A percentile compares a stretch with the other conserved stretches of the same genome.
Evolutionary conservation across 768 basidiomycete species (phyloP).

Genomic region (Boletellus ananas): DNA sequence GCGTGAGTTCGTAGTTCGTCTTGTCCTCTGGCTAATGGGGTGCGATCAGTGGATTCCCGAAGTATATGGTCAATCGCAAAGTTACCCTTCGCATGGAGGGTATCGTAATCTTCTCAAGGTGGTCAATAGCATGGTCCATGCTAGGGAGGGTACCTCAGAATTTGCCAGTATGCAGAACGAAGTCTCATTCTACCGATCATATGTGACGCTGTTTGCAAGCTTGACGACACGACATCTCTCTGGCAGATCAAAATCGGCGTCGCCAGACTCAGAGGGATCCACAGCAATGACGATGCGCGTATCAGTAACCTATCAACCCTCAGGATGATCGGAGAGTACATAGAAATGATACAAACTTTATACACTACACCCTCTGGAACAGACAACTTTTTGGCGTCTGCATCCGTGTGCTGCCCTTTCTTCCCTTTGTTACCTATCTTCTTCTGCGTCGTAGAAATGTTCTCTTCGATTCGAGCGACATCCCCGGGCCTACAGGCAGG

Average conservation of each 20-base stretch:
- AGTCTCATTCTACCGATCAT: slow-evolving; percentile 57
- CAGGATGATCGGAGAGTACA: not conserved
- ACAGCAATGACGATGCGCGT: slow-evolving; percentile 79
- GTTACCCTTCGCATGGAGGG: slow-evolving; percentile 25
- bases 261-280: slow-evolving; percentile 54
- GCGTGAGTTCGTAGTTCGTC: slow-evolving; percentile 40
- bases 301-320: slow-evolving; percentile 60
- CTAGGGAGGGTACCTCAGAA: slow-evolving; percentile 36
- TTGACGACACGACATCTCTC: slow-evolving; percentile 85
- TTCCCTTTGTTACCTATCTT: slow-evolving; percentile 48
- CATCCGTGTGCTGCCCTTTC: slow-evolving; percentile 29
- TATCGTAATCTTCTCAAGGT: slow-evolving; percentile 48
- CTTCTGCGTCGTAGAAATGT: slow-evolving; percentile 44
- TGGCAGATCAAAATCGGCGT: slow-evolving; percentile 72
- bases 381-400: slow-evolving; percentile 36
- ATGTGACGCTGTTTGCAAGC: slow-evolving; percentile 88
- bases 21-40: slow-evolving; percentile 37
- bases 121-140: slow-evolving; percentile 81
- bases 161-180: not conserved
- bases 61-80: not conserved
- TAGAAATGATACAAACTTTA: slow-evolving; percentile 44
- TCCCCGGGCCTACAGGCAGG: slow-evolving; percentile 68
- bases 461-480: slow-evolving; percentile 78
- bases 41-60: not conserved
- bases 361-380: slow-evolving; percentile 81